A percentile compares a stretch with the other conserved stretches of the same genome.
These are phyloP conservation scores for Penicillium lagena DNA, from an alignment of 495 filamentous ascomycete species.

Conservation along the genomic window DNA sequence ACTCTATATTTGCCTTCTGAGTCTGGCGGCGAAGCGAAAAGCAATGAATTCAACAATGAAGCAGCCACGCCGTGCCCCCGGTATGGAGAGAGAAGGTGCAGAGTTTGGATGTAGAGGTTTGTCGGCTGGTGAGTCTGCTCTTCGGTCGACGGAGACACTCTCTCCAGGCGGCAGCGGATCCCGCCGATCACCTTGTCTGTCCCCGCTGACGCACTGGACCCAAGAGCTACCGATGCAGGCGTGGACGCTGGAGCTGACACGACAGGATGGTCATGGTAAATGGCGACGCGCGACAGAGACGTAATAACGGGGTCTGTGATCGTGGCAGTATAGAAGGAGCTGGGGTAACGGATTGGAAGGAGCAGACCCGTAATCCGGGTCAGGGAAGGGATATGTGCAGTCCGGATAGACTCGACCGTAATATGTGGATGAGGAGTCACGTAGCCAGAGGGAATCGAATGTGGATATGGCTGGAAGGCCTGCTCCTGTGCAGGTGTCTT, in stretches of 20 bases:
- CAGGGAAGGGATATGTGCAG: constrained; percentile 63
- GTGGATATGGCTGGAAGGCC: constrained; percentile 29
- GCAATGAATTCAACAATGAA: constrained; percentile 54
- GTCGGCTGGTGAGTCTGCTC: constrained; percentile 20
- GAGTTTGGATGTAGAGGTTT: constrained; percentile 80
- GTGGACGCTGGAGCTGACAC: constrained; percentile 28
- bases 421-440: constrained; percentile 33
- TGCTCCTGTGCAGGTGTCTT: constrained; percentile 16
- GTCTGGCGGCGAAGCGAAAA: constrained; percentile 36
- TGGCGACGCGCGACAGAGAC: constrained; percentile 70
- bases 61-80: constrained; percentile 72
- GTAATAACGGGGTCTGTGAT: constrained; percentile 59
- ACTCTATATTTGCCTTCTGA: constrained; percentile 16
- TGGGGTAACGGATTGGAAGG: constrained; percentile 82
- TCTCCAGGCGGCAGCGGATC: constrained; percentile 76
- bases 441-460: constrained; percentile 21
- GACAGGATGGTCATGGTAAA: constrained; percentile 51
- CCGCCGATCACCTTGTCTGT: constrained; percentile 67
- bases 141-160: constrained; percentile 15
- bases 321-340: constrained; percentile 75
- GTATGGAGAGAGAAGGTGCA: constrained; percentile 78
- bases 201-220: constrained; percentile 15
- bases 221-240: neutral
- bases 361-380: constrained; percentile 77
- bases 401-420: constrained; percentile 52